phyloP scores from a whole-genome alignment of 2,329 filamentous ascomycete genomes.

The Penicillium sp. region DNA sequence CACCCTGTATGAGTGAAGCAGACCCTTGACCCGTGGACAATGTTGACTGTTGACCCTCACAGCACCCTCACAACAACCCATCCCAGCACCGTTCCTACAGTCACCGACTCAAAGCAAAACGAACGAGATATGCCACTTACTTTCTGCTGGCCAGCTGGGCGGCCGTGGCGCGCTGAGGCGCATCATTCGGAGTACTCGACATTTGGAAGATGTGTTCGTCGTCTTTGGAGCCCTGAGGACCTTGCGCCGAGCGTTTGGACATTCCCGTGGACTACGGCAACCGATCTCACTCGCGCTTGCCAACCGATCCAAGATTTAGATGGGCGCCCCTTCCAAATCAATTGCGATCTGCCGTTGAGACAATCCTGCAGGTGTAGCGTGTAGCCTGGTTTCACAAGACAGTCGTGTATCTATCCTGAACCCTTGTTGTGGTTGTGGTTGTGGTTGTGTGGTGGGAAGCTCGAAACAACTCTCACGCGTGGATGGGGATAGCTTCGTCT shows the following conservation, averaged over 20 bases:
- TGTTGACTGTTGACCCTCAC: too few relatives aligned
- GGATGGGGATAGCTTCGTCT: background rate
- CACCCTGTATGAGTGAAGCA: too few relatives aligned
- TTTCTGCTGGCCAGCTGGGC: slow-evolving; percentile 59
- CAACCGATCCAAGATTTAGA: slow-evolving; percentile 1
- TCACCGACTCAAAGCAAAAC: too few relatives aligned
- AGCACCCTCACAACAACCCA: background rate
- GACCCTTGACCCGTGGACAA: too few relatives aligned
- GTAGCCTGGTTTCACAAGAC: background rate
- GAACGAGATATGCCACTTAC: slow-evolving; percentile 48
- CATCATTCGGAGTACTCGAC: slow-evolving; percentile 49
- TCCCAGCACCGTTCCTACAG: background rate
- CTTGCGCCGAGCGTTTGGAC: slow-evolving; percentile 45
- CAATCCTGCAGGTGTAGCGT: too few relatives aligned
- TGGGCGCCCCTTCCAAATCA: slow-evolving; percentile 10
- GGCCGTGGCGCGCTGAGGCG: slow-evolving; percentile 56
- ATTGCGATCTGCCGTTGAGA: background rate
- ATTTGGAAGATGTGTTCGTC: slow-evolving; percentile 38
- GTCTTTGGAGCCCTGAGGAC: slow-evolving; percentile 42
- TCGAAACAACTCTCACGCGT: background rate
- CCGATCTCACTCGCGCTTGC: background rate
- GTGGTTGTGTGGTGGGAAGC: background rate
- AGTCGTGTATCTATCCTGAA: too few relatives aligned
- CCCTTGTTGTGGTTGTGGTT: background rate
- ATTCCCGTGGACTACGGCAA: slow-evolving; percentile 34